A percentile compares a stretch with the other conserved stretches of the same genome.
Evolutionary conservation across 1,284 basidiomycete genomes (phyloP).

Genomic region (Entoloma clypeatum): DNA sequence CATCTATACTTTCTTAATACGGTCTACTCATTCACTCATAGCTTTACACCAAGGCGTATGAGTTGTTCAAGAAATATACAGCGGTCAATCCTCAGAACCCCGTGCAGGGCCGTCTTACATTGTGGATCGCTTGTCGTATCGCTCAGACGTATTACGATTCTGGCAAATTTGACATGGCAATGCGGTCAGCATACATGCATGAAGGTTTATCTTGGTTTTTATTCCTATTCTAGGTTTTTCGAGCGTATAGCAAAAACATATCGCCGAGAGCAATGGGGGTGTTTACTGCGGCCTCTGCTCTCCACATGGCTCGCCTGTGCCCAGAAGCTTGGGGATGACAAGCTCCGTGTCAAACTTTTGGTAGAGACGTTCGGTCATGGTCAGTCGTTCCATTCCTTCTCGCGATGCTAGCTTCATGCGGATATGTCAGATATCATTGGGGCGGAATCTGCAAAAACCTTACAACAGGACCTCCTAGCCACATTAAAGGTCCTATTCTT

Average conservation of each 20-base stretch:
- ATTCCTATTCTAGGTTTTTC: constrained; percentile 61
- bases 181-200: constrained; percentile 48
- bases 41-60: constrained; percentile 89
- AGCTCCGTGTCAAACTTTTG: constrained; percentile 66
- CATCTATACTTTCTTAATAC: background rate
- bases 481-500: constrained; percentile 56
- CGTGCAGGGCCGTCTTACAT: constrained; percentile 67
- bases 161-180: constrained; percentile 79
- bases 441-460: constrained; percentile 41
- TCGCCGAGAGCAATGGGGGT: constrained; percentile 73
- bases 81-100: constrained; percentile 35
- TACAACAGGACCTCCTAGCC: constrained; percentile 65
- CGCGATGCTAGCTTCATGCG: background rate
- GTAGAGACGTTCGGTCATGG: constrained; percentile 81
- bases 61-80: constrained; percentile 78
- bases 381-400: constrained; percentile 27
- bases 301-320: constrained; percentile 79
- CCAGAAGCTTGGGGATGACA: constrained; percentile 69
- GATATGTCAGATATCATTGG: constrained; percentile 29
- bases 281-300: constrained; percentile 68
- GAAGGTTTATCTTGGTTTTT: constrained; percentile 8
- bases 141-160: constrained; percentile 78
- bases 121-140: constrained; percentile 84
- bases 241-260: constrained; percentile 85
- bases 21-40: constrained; percentile 26